A percentile compares a stretch with the other conserved stretches of the same genome.
Evolutionary conservation across 2,329 filamentous ascomycete species (phyloP).

Genomic region (Didymellaceae sp.): DNA sequence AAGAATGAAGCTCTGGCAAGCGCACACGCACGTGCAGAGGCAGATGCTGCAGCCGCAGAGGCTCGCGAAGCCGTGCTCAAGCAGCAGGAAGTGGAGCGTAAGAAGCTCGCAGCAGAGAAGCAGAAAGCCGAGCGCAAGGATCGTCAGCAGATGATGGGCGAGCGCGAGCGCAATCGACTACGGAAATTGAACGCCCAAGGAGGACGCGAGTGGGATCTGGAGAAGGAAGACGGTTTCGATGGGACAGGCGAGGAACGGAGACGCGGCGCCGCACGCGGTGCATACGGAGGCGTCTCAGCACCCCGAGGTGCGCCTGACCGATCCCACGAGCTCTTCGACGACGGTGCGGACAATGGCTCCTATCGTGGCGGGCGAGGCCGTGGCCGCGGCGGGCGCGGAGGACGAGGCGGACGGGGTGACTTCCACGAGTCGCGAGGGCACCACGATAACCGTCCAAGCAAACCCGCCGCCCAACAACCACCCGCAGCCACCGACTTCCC

Average conservation of each 20-base stretch:
- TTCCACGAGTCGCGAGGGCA: neutral
- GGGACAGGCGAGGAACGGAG: slow-evolving; percentile 51
- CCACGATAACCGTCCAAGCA: slow-evolving; percentile 13
- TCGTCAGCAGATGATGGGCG: slow-evolving; percentile 65
- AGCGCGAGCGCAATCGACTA: slow-evolving; percentile 66
- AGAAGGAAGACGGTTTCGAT: slow-evolving; percentile 64
- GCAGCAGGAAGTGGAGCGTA: slow-evolving; percentile 54
- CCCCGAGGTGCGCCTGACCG: slow-evolving; percentile 37
- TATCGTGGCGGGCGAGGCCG: slow-evolving; percentile 41
- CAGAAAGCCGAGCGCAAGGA: slow-evolving; percentile 58
- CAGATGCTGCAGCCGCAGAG: slow-evolving; percentile 69
- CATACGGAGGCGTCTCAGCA: slow-evolving; percentile 57
- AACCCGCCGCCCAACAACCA: slow-evolving; percentile 27
- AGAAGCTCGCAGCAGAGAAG: slow-evolving; percentile 43
- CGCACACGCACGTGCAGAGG: slow-evolving; percentile 69
- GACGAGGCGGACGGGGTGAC: slow-evolving; percentile 24
- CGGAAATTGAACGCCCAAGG: slow-evolving; percentile 65
- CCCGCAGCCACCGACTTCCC: slow-evolving; percentile 56
- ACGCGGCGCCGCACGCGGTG: slow-evolving; percentile 57
- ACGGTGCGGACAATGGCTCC: slow-evolving; percentile 8
- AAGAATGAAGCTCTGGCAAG: slow-evolving; percentile 66
- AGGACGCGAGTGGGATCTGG: slow-evolving; percentile 68
- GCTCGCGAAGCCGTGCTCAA: slow-evolving; percentile 67
- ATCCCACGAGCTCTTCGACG: slow-evolving; percentile 9
- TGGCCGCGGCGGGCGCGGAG: slow-evolving; percentile 43